Evolutionary conservation across 2,329 filamentous ascomycete species (phyloP).

Genomic region (Colletotrichum tofieldiae): DNA sequence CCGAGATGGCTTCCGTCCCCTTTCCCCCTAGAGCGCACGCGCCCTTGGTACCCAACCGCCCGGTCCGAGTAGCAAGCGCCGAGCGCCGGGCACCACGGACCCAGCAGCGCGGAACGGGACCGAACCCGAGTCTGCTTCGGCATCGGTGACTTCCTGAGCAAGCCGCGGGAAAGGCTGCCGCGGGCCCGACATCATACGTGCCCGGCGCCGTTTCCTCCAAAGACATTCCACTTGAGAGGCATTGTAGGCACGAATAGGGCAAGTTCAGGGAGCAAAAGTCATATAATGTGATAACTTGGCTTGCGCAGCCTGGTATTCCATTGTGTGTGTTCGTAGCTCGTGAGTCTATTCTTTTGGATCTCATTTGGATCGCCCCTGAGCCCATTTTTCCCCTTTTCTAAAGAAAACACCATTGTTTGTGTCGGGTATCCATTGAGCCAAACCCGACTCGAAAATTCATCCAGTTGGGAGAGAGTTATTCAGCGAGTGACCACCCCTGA

Average conservation of each 20-base stretch:
- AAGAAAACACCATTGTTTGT: slow-evolving; percentile 39
- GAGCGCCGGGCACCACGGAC: neutral
- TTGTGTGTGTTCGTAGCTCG: slow-evolving; percentile 45
- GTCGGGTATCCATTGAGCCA: slow-evolving; percentile 40
- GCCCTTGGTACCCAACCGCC: neutral
- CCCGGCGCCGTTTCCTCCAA: too few species aligned
- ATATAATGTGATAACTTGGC: slow-evolving; percentile 7
- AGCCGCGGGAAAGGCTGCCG: too few species aligned
- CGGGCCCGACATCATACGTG: neutral
- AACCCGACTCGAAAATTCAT: slow-evolving; percentile 38
- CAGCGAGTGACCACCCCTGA: slow-evolving; percentile 44
- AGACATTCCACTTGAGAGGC: neutral
- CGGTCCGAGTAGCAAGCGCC: too few species aligned
- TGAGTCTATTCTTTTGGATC: slow-evolving; percentile 46
- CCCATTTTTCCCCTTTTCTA: slow-evolving; percentile 36
- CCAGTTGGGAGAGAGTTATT: slow-evolving; percentile 38
- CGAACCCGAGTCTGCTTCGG: neutral
- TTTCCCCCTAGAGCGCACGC: neutral
- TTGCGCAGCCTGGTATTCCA: slow-evolving; percentile 39
- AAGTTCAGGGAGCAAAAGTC: neutral
- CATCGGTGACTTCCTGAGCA: neutral
- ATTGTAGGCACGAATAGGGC: neutral
- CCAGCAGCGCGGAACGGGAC: neutral
- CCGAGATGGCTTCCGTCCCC: neutral
- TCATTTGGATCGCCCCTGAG: slow-evolving; percentile 37